A percentile compares a stretch with the other conserved stretches of the same genome.
Evolutionary conservation across 148 eudicot genomes (phyloP).

Genomic region (Amaranthus palmeri): DNA sequence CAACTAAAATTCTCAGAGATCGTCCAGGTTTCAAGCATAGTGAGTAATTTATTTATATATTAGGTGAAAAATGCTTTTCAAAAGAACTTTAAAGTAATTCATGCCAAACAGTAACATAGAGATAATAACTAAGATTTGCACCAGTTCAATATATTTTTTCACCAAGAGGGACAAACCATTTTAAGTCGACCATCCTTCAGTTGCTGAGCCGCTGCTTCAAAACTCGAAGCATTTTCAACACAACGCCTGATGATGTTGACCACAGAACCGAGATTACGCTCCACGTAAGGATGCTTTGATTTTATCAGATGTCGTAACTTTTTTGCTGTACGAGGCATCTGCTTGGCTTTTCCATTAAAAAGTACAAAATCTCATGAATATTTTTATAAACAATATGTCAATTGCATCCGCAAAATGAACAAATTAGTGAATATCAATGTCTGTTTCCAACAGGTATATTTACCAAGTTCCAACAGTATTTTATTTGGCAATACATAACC

Average conservation of each 20-base stretch:
- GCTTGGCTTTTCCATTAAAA: constrained; percentile 68
- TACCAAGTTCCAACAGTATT: constrained; percentile 86
- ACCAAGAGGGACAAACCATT: constrained; percentile 35
- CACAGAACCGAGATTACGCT: constrained; percentile 74
- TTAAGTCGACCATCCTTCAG: constrained; percentile 54
- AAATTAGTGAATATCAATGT: not conserved
- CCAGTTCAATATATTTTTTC: not conserved
- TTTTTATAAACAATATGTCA: not conserved
- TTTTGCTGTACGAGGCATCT: constrained; percentile 80
- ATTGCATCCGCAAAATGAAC: not conserved
- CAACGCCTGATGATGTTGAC: constrained; percentile 73
- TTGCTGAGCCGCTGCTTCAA: constrained; percentile 64
- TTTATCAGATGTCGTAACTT: constrained; percentile 56
- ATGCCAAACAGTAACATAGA: not conserved
- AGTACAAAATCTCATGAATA: constrained; percentile 7
- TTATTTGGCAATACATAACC: constrained; percentile 92
- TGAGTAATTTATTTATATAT: not conserved
- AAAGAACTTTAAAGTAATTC: not conserved
- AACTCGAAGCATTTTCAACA: constrained; percentile 63
- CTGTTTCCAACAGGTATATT: not conserved
- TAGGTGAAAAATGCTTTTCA: not conserved
- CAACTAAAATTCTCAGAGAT: not conserved
- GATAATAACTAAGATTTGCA: not conserved
- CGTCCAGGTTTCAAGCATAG: not conserved
- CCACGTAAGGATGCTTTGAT: constrained; percentile 80